These are phyloP conservation scores for Pichia cactophila DNA, from an alignment of 1,139 yeast genomes.

Conservation along the genomic window DNA sequence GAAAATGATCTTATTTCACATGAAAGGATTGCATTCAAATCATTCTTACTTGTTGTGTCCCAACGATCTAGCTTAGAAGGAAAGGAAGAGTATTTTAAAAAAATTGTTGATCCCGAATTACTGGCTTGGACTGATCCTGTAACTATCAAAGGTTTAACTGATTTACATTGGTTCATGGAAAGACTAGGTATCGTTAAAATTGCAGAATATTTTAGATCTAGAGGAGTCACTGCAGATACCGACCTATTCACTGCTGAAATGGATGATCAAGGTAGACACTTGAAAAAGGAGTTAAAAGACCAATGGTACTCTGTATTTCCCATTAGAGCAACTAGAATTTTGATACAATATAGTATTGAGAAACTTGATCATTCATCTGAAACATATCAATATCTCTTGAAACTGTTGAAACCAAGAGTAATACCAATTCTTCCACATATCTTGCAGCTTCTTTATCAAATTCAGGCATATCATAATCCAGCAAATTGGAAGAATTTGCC, in stretches of 20 bases:
- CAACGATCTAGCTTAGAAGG: constrained; percentile 70
- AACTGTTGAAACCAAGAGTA: constrained; percentile 88
- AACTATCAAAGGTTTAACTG: constrained; percentile 81
- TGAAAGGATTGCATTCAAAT: constrained; percentile 88
- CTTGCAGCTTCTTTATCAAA: constrained; percentile 76
- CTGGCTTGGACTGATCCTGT: constrained; percentile 89
- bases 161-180: constrained; percentile 97
- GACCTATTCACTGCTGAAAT: constrained; percentile 70
- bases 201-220: constrained; percentile 77
- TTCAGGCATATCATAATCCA: constrained; percentile 92
- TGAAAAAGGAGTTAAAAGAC: constrained; percentile 72
- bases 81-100: constrained; percentile 65
- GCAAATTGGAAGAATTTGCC: constrained; percentile 86
- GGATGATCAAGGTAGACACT: constrained; percentile 81
- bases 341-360: constrained; percentile 92
- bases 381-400: constrained; percentile 64
- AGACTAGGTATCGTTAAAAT: constrained; percentile 89
- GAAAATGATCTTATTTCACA: constrained; percentile 75
- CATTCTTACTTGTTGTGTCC: constrained; percentile 84
- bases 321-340: constrained; percentile 88
- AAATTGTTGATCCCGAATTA: constrained; percentile 87
- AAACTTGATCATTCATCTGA: constrained; percentile 71
- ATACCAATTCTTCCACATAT: constrained; percentile 90
- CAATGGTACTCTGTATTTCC: constrained; percentile 96
- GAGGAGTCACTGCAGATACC: constrained; percentile 74